Evolutionary conservation across 352 stramenopile species (phyloP).

Genomic region (Poterioochromonas sp.): DNA sequence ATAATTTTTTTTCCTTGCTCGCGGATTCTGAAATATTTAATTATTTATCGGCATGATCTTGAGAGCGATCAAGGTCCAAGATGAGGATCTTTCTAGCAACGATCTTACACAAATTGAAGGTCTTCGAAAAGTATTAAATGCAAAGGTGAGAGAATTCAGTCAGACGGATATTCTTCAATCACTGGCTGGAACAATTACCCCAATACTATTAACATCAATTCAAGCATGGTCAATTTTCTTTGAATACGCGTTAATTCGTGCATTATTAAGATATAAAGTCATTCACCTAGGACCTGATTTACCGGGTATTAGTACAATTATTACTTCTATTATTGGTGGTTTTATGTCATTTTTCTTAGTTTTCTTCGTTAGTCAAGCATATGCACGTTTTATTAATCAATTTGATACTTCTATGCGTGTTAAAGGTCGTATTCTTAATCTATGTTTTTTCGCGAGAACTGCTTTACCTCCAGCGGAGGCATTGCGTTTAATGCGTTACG

Average conservation of each 20-base stretch:
- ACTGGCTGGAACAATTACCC: neutral
- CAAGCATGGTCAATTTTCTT: neutral
- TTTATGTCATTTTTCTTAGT: slow-evolving; percentile 8
- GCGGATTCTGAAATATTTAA: no score
- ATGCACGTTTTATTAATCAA: neutral
- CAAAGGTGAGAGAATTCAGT: neutral
- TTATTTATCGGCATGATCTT: no score
- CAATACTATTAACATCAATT: neutral
- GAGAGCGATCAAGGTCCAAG: no score
- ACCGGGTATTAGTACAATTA: neutral
- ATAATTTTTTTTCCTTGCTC: no score
- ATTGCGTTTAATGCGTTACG: neutral
- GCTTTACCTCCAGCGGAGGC: neutral
- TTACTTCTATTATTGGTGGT: neutral
- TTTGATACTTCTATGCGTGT: slow-evolving; percentile 7
- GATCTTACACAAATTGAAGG: neutral
- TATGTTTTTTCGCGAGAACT: neutral
- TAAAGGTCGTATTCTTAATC: neutral
- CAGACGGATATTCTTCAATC: neutral
- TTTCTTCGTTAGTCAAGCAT: slow-evolving; percentile 10
- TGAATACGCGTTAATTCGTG: neutral
- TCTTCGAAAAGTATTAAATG: neutral
- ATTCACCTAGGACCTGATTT: neutral
- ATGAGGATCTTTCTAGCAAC: no score
- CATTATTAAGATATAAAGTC: neutral